A percentile compares a stretch with the other conserved stretches of the same genome.
Evolutionary conservation across 2,329 filamentous ascomycete genomes (phyloP).

Genomic region (Exserohilum turcica): DNA sequence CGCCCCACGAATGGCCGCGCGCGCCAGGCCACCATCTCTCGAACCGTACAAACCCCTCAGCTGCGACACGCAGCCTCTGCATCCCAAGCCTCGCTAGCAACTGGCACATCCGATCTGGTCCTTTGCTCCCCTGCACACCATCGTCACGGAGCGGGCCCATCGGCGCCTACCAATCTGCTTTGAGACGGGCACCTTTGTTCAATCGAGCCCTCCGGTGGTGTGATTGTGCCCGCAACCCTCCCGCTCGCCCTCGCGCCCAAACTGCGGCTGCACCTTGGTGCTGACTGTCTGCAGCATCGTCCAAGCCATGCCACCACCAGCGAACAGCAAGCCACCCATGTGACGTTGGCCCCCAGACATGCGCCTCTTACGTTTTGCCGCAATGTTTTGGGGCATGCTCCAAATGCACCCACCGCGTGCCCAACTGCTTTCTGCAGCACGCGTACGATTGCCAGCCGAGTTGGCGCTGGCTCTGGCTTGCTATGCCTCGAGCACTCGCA

Average conservation of each 20-base stretch:
- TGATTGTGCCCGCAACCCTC: slow-evolving; percentile 21
- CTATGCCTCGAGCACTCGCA: slow-evolving; percentile 3
- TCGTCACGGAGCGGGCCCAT: slow-evolving; percentile 6
- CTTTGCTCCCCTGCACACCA: slow-evolving; percentile 22
- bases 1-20: slow-evolving; percentile 22
- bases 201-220: slow-evolving; percentile 11
- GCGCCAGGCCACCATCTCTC: slow-evolving; percentile 24
- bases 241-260: slow-evolving; percentile 5
- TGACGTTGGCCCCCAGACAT: slow-evolving; percentile 8
- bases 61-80: slow-evolving; percentile 23
- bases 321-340: slow-evolving; percentile 14
- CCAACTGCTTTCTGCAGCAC: slow-evolving; percentile 10
- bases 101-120: slow-evolving; percentile 17
- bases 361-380: slow-evolving; percentile 21
- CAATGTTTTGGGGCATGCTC: slow-evolving; percentile 12
- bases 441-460: slow-evolving; percentile 8
- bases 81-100: slow-evolving; percentile 24
- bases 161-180: slow-evolving; percentile 16
- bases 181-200: slow-evolving; percentile 8
- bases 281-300: slow-evolving; percentile 12
- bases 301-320: slow-evolving; percentile 16
- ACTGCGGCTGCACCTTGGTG: slow-evolving; percentile 16
- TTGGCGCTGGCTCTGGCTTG: neutral
- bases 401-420: slow-evolving; percentile 15
- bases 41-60: slow-evolving; percentile 21